Evolutionary conservation across 768 basidiomycete genomes (phyloP).

Genomic region (Leccinum subtestaceum): DNA sequence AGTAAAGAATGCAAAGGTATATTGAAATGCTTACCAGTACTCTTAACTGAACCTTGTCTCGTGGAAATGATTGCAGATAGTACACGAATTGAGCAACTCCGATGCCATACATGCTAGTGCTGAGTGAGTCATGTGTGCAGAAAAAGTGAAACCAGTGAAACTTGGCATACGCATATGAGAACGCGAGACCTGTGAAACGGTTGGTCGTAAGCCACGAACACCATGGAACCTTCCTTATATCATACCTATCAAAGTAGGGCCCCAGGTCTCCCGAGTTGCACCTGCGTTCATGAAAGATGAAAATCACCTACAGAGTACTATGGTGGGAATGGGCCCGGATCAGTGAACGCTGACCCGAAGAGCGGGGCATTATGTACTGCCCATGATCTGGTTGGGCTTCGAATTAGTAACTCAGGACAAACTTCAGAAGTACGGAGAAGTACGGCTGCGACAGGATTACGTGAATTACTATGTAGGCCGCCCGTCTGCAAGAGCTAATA

Average conservation of each 20-base stretch:
- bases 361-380: too few relatives aligned
- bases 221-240: neutral
- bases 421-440: too few relatives aligned
- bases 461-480: too few relatives aligned
- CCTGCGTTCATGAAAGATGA: constrained; percentile 5
- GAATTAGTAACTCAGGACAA: too few relatives aligned
- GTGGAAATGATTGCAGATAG: constrained; percentile 18
- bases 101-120: neutral
- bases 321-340: neutral
- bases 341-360: too few relatives aligned
- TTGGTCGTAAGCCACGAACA: neutral
- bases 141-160: neutral
- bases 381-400: too few relatives aligned
- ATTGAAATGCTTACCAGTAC: constrained; percentile 8
- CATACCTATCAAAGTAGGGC: constrained; percentile 20
- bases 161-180: constrained; percentile 13
- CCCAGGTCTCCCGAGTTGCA: constrained; percentile 4
- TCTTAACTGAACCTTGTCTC: constrained; percentile 11
- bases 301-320: neutral
- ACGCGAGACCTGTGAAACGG: constrained; percentile 14
- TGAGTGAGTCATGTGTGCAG: neutral
- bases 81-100: neutral
- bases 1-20: neutral
- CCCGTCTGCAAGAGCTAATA: too few relatives aligned
- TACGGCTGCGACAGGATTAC: too few relatives aligned